Conservation (phyloP, 495 filamentous ascomycete genomes). For the Collariella sp. region DNA sequence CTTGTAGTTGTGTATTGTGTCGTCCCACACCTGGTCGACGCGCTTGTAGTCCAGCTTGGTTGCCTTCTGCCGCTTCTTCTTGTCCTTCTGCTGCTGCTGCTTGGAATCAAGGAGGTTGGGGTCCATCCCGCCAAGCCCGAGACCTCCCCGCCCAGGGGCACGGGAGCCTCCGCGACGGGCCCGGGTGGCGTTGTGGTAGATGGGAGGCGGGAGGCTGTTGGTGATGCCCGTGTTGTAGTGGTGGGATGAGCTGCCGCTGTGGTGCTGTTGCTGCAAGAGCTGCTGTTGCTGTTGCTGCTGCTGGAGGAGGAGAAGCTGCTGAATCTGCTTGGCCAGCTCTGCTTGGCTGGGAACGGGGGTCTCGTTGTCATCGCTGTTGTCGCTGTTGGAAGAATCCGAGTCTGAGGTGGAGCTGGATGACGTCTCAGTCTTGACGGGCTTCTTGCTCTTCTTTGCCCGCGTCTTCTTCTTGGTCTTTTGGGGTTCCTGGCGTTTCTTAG, state of each 20-base stretch:
- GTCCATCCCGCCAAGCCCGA: conserved; percentile 12
- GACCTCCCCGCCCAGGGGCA: conserved; percentile 1
- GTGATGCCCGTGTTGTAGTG: conserved; percentile 1
- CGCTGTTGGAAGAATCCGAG: conserved; percentile 25
- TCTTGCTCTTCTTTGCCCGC: conserved; percentile 20
- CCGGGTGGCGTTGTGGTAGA: conserved; percentile 4
- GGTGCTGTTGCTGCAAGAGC: conserved; percentile 16
- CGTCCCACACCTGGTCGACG: conserved; percentile 79
- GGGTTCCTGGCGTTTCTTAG: conserved; percentile 34
- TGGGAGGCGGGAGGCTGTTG: conserved; percentile 6
- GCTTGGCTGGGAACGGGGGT: conserved; percentile 7
- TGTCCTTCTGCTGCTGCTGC: conserved; percentile 36
- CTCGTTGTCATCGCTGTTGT: conserved; percentile 16
- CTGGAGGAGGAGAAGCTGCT: conserved; percentile 22
- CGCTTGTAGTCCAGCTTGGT: conserved; percentile 74
- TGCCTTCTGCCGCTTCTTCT: conserved; percentile 40
- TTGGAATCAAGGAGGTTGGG: conserved; percentile 28
- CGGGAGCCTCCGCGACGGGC: conserved; percentile 7
- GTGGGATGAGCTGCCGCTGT: conserved; percentile 21
- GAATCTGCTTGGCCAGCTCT: conserved; percentile 22
- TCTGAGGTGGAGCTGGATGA: conserved; percentile 32
- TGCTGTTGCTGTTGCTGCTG: conserved; percentile 14
- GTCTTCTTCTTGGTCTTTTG: conserved; percentile 36
- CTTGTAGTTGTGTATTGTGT: conserved; percentile 72
- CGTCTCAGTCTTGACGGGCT: conserved; percentile 10